Percentiles rank a stretch among this genome's conserved stretches.
Evolutionary conservation across 2,329 filamentous ascomycete species (phyloP).

Genomic region (Xylaria sp.): DNA sequence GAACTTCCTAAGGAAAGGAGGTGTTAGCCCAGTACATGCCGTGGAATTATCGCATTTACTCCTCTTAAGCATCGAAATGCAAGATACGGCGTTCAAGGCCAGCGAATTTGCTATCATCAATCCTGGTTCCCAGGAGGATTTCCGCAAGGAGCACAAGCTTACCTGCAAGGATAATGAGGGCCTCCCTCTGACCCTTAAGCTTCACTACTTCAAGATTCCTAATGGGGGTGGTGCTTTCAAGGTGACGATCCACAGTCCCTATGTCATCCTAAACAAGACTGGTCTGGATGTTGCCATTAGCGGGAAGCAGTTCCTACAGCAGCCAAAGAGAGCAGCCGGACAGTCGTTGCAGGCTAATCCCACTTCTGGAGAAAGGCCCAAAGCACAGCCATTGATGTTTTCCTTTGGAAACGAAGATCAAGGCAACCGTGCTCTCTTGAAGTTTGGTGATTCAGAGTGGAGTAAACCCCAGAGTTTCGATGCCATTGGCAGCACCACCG

Average conservation of each 20-base stretch:
- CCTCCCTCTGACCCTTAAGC: conserved; percentile 69
- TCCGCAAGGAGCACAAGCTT: conserved; percentile 73
- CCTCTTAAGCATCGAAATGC: conserved; percentile 89
- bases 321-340: conserved; percentile 76
- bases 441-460: conserved; percentile 86
- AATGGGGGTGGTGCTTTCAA: conserved; percentile 94
- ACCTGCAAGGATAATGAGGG: conserved; percentile 81
- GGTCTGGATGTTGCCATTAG: conserved; percentile 82
- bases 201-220: conserved; percentile 88
- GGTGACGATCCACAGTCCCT: conserved; percentile 90
- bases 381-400: conserved; percentile 90
- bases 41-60: conserved; percentile 92
- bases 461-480: conserved; percentile 98
- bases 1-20: conserved; percentile 94
- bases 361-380: conserved; percentile 53
- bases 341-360: conserved; percentile 57
- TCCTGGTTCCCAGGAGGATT: conserved; percentile 79
- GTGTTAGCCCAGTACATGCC: conserved; percentile 93
- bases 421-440: conserved; percentile 82
- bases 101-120: conserved; percentile 99
- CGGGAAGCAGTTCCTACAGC: conserved; percentile 82
- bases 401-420: conserved; percentile 85
- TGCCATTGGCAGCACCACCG: conserved; percentile 87
- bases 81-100: conserved; percentile 88
- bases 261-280: conserved; percentile 92